Evolutionary conservation across 2,329 filamentous ascomycete species (phyloP), one percentile per base, ranked within the genome.

Genomic region (Phyllosticta citribraziliensis): DNA sequence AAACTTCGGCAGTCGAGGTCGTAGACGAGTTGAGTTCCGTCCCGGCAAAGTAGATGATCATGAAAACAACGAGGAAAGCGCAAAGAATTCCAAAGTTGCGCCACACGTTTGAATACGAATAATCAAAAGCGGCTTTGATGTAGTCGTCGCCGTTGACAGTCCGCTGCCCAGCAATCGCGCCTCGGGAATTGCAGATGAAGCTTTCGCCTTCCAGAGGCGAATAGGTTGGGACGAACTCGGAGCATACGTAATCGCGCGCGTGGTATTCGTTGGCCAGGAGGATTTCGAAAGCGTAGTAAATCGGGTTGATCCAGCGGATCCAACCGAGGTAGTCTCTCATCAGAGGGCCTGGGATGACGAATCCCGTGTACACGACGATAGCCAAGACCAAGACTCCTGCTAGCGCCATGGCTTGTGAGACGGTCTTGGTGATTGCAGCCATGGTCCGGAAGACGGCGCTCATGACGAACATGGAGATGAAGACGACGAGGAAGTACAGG

Each of bases 401-500:
- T 0, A 80, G 77, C 3, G 80, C 79, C 75, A 84, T 75, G 12
- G 82, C 82, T 66, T 84, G 81, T 1, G 79, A 78, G 9, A 83
- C 72, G 0, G 88, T 89, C 55, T 88, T 81, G 2, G 90, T 91
- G 1, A 88, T 77, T 0, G 88, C 86, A 22, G 82, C 90, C 64
- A 94, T 88, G 4, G 84, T 87, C 57, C 90, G 82, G 80, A 95
- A 95, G 60, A 92, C 81, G 80, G 89, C 90, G 33, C 87, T 89
- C 88, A 94, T 94, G 61, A 79, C 79, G 58, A 88, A 79, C 0
- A 83, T 85, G 2, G 76, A 80, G 40, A 79, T 77, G 67, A 84
- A 83, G 57, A 83, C 85, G 68, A 91, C 80, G 53, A 96, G 78
- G 65, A 91, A 76, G 80, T 88, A 96, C 73, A 90, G 85, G 79